Percentiles rank a stretch among this genome's conserved stretches.
phyloP scores from a whole-genome alignment of 2,329 filamentous ascomycete genomes.

The Nigrospora sphaerica region DNA sequence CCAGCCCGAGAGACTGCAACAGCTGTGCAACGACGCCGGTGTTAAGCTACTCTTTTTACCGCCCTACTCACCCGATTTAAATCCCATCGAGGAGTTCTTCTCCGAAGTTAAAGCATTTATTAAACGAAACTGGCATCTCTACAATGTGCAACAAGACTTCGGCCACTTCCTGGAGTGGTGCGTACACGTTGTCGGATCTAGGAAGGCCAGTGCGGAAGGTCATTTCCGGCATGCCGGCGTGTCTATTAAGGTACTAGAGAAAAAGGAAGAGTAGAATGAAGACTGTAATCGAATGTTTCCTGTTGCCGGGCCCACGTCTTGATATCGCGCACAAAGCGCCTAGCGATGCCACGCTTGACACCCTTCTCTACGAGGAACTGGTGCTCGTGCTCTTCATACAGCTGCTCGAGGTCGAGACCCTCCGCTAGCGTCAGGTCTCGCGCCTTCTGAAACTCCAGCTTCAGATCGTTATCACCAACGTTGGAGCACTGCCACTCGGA shows the following conservation, averaged over 20 bases:
- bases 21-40: neutral
- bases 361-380: neutral
- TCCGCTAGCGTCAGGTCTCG: neutral
- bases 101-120: slow-evolving; percentile 1
- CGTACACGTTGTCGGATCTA: neutral
- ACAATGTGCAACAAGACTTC: neutral
- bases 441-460: neutral
- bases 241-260: neutral
- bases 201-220: neutral
- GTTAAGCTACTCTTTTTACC: neutral
- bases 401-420: neutral
- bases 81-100: slow-evolving; percentile 1
- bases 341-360: neutral
- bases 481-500: neutral
- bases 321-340: neutral
- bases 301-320: neutral
- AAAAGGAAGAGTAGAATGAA: neutral
- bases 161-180: neutral
- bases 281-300: neutral
- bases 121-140: neutral
- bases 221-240: neutral
- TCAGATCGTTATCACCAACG: slow-evolving; percentile 15
- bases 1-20: slow-evolving; percentile 7
- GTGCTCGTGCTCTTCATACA: slow-evolving; percentile 1
- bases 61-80: slow-evolving; percentile 1